Base-by-base conservation (phyloP, 331 rosid genomes). In the Acacia pycnantha region DNA sequence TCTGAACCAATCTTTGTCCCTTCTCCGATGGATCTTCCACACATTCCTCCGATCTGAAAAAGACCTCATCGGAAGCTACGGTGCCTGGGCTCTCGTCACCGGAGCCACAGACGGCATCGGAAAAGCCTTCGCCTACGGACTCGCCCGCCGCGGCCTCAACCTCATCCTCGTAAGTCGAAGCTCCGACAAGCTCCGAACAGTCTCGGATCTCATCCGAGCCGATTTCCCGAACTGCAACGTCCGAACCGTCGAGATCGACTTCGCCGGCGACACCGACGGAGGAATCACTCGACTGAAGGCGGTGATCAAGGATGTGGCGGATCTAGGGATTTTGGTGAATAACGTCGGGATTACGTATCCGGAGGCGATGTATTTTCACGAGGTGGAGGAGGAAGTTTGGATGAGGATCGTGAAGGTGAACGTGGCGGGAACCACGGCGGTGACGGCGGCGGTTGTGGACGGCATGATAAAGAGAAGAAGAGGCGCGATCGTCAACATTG, bases 61-160 rank as follows among this genome's bases (percentile, higher is more conserved):
- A 10, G 11, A 87, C 65, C 85, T 89, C 67, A 11, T 40, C 73
- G 54, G 26, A 44, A 61, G 40, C 77, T 95, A 92, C 59, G 99
- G 99, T 72, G 79, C 97, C 0, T 93, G 99, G 99, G 94, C 92
- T 2, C 8, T 95, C n/a, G 48, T 95, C 84, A 93, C 97, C 16
- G 99, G 99, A 11, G 88, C 98, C 82, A 92, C 97, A 0, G 97
- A 92, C 15, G 99, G 99, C n/a, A 95, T 95, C 33, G 97, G 98
- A 4, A 92, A 89, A 77, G 97, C 99, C 74, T 79, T 93, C 15
- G 89, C 99, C 59, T 11, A 12, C 53, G 88, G 86, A 35, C 88
- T 93, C 0, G 97, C 97, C 40, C 18, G 51, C 8, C 75, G 86
- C 41, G 92, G 91, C 9, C 85, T 92, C 37, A 92, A 92, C 90